Conservation (phyloP, 805 yeast species). For the Tetrapisispora iriomotensis region DNA sequence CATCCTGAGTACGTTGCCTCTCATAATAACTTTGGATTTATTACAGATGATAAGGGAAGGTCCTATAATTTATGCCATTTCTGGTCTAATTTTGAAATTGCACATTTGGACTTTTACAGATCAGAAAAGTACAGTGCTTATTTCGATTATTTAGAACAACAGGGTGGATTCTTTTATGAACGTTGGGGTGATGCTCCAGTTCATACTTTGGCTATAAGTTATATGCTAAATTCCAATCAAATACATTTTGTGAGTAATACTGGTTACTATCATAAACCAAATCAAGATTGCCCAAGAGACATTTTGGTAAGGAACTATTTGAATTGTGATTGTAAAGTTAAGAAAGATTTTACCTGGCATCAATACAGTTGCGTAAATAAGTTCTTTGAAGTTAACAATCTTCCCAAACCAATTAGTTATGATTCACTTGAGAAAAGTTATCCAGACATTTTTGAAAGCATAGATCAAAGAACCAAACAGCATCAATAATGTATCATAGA, state of each 20-base stretch:
- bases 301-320: slow-evolving; percentile 34
- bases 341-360: slow-evolving; percentile 56
- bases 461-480: background rate
- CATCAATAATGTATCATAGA: background rate
- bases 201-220: slow-evolving; percentile 71
- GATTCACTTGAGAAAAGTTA: background rate
- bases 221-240: slow-evolving; percentile 54
- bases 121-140: slow-evolving; percentile 53
- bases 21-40: slow-evolving; percentile 52
- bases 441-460: slow-evolving; percentile 2
- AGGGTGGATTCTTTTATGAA: slow-evolving; percentile 80
- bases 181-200: slow-evolving; percentile 91
- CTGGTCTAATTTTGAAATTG: slow-evolving; percentile 83
- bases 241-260: slow-evolving; percentile 71
- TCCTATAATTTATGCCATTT: slow-evolving; percentile 67
- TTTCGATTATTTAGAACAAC: slow-evolving; percentile 58
- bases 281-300: slow-evolving; percentile 55
- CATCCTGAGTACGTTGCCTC: slow-evolving; percentile 48
- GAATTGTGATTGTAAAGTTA: slow-evolving; percentile 52
- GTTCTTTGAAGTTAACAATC: slow-evolving; percentile 28
- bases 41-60: slow-evolving; percentile 35
- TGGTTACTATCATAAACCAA: slow-evolving; percentile 73
- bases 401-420: background rate
- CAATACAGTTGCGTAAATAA: slow-evolving; percentile 52
- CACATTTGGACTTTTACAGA: slow-evolving; percentile 63